Evolutionary conservation across 1,139 yeast genomes (phyloP).

Genomic region (Kluyveromyces sp.): DNA sequence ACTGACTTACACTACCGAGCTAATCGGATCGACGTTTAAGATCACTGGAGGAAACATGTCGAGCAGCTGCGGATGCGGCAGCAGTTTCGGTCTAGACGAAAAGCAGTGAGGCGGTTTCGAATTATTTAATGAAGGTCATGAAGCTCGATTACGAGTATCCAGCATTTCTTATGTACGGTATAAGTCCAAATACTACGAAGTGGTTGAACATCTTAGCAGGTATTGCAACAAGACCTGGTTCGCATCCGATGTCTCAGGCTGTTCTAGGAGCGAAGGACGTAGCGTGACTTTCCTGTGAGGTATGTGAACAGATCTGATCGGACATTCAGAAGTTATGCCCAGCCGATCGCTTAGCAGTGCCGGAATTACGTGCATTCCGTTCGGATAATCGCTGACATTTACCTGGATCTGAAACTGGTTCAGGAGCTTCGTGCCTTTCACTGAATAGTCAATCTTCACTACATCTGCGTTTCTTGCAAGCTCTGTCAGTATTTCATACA

Average conservation of each 20-base stretch:
- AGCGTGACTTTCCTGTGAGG: neutral
- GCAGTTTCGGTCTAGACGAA: conserved; percentile 69
- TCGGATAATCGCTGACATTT: conserved; percentile 1
- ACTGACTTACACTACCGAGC: conserved; percentile 82
- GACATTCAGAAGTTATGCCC: conserved; percentile 1
- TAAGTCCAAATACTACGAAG: conserved; percentile 1
- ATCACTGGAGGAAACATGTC: conserved; percentile 83
- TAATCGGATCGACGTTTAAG: conserved; percentile 92
- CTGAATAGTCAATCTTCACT: conserved; percentile 1
- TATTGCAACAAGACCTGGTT: neutral
- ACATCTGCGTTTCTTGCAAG: neutral
- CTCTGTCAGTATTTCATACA: neutral
- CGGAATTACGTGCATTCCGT: neutral
- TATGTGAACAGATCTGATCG: conserved; percentile 1
- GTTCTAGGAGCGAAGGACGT: neutral
- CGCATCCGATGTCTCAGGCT: neutral
- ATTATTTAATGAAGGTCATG: neutral
- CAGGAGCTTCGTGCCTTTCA: conserved; percentile 2
- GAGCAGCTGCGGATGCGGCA: conserved; percentile 94
- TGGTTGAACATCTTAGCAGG: neutral
- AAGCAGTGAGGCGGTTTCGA: neutral
- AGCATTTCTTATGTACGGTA: too few relatives aligned
- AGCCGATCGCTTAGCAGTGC: neutral
- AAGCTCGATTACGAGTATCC: too few relatives aligned
- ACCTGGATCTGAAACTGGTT: conserved; percentile 5